Base-by-base conservation (phyloP, 2,329 filamentous ascomycete genomes). In the Dactylonectria macrodidyma region DNA sequence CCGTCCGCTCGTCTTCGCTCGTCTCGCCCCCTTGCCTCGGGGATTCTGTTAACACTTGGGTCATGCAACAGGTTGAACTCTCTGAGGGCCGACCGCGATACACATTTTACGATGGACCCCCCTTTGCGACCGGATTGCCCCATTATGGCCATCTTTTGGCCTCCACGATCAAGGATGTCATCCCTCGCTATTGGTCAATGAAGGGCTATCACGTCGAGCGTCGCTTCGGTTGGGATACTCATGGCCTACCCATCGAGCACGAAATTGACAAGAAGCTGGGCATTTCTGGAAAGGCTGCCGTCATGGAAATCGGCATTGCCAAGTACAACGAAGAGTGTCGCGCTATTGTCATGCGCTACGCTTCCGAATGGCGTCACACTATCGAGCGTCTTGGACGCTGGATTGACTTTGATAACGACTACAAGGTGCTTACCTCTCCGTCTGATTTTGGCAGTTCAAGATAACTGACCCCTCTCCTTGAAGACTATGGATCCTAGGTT, bases 361-460 rank as follows among this genome's bases (percentile, higher is more conserved):
- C 94, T 11, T 82, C 87, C 16, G 95, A 98, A 80, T 98, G 95
- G 95, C 90, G 94, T 76, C 84, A 90, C 70, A 97, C 94, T 30
- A 93, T 98, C 75, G 94, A 97, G 78, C 88, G 95, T 69, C 84
- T 98, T 47, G 95, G 95, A 64, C 92, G 95, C 65, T 98, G 95
- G 95, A 96, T 98, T 76, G 95, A 98, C 82, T 98, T 98, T 75
- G 95, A 98, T 82, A 96, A 97, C 76, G 94, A 98, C 80, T 98
- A 97, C 86, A 97, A 97, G 90, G 91, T 91, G 69, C 33, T 52
- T 56, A 62, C 33, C 26, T 12, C 36, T 16, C 34, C 34, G 19
- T 5, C 8, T 36, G n/a, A 2, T n/a, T 10, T 24, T 3, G n/a
- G 12, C 10, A 14, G 22, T 12, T 19, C 10, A 30, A 33, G 22